Evolutionary conservation across 139 green algal genomes (phyloP), one percentile per base, ranked within the genome.

Genomic region (Ettlia oleoabundans): DNA sequence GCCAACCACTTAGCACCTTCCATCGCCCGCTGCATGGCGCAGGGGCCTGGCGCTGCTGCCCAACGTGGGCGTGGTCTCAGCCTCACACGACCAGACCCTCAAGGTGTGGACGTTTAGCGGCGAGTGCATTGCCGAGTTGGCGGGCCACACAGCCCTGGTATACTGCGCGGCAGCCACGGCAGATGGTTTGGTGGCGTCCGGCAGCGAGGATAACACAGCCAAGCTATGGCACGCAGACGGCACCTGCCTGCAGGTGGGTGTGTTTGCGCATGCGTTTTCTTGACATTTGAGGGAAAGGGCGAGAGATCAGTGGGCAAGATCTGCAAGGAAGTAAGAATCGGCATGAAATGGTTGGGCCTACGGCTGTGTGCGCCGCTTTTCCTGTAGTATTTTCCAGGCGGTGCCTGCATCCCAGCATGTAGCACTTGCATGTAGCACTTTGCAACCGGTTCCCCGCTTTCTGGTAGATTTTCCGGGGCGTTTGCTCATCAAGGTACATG

Each of bases 81-180:
- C 88, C 15, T 99, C 96, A 3, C 96, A 99, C 85, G 97, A 99
- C 86, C 70, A 86, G 40, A 95, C 88, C 1, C 61, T 93, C 33
- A 90, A 85, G 69, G 78, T 93, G 53, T 97, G 94, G 93, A 83
- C 85, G 24, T 37, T 88, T 10, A 26, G 41, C 0, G 92, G 95
- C 15, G 78, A 92, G 19, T 78, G 81, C 42, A 43, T 98, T 15
- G 74, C 90, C 0, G 82, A 92, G 83, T 86, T 98, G 28, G 58
- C 92, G 41, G 96, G 96, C 2, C 96, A 99, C 92, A 92, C 87
- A 21, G 93, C 93, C 35, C 87, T 99, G 37, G 88, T 99, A 4
- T 99, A 98, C 87, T 80, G 51, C 30, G 89, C 92, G 21, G 91
- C 89, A 4, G 70, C 70, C 66, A 22, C 80, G 47, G 32, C 40